phyloP scores from a whole-genome alignment of 2,329 filamentous ascomycete species.

The Pseudocercospora musae region DNA sequence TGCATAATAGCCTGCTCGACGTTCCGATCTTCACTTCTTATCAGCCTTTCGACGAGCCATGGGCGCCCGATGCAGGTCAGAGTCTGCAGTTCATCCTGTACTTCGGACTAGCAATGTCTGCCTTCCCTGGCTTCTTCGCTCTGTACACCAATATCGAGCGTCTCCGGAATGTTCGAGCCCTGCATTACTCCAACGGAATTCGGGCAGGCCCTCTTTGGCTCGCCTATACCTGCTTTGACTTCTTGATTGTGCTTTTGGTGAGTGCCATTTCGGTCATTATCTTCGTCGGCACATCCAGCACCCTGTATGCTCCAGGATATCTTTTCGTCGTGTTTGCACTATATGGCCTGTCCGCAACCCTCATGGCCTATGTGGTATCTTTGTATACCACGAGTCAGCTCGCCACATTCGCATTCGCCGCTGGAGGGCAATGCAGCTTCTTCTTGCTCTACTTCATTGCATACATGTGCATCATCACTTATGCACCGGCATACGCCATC shows the following conservation, averaged over 20 bases:
- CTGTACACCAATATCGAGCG: slow-evolving; percentile 86
- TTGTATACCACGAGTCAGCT: slow-evolving; percentile 76
- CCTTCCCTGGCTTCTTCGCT: slow-evolving; percentile 81
- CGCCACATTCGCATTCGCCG: slow-evolving; percentile 78
- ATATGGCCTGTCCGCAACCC: slow-evolving; percentile 73
- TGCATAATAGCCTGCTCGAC: slow-evolving; percentile 72
- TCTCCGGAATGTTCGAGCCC: slow-evolving; percentile 70
- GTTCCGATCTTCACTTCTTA: slow-evolving; percentile 69
- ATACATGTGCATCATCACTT: slow-evolving; percentile 57
- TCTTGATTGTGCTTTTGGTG: slow-evolving; percentile 65
- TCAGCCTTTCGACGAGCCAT: slow-evolving; percentile 72
- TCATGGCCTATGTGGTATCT: slow-evolving; percentile 78
- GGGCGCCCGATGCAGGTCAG: slow-evolving; percentile 64
- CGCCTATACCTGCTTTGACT: slow-evolving; percentile 79
- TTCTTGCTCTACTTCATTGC: slow-evolving; percentile 50
- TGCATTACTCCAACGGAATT: slow-evolving; percentile 92
- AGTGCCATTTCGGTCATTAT: slow-evolving; percentile 66
- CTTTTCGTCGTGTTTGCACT: slow-evolving; percentile 77
- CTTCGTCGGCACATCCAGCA: slow-evolving; percentile 57
- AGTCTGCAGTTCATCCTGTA: slow-evolving; percentile 78
- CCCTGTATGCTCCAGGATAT: slow-evolving; percentile 78
- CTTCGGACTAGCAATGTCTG: slow-evolving; percentile 72
- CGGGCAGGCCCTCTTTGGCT: slow-evolving; percentile 78
- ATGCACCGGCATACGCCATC: slow-evolving; percentile 65
- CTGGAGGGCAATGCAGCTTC: slow-evolving; percentile 64